Evolutionary conservation across 768 basidiomycete genomes (phyloP).

Genomic region (Tulasnella sp.): DNA sequence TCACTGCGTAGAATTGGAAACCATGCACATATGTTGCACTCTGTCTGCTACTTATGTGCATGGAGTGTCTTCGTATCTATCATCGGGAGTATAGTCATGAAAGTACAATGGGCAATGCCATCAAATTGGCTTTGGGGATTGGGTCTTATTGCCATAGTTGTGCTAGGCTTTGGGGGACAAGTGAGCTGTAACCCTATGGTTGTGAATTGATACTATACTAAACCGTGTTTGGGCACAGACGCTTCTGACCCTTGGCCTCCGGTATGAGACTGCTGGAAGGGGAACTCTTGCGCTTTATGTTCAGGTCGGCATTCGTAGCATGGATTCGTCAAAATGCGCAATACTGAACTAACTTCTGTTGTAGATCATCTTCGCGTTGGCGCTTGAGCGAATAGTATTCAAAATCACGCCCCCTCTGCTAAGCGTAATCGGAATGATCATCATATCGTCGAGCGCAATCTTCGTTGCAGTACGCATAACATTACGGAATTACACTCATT

Average conservation of each 20-base stretch:
- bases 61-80: constrained; percentile 11
- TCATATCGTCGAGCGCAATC: constrained; percentile 1
- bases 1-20: constrained; percentile 5
- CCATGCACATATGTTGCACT: constrained; percentile 7
- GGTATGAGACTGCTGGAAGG: constrained; percentile 6
- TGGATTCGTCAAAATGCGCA: neutral
- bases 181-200: no score
- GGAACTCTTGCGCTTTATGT: constrained; percentile 5
- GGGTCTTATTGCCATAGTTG: constrained; percentile 2
- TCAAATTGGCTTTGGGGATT: constrained; percentile 5
- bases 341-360: neutral
- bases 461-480: constrained; percentile 13
- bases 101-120: neutral
- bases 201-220: no score
- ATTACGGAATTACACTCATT: no score
- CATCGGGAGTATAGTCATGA: neutral
- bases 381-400: constrained; percentile 4
- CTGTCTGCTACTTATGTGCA: neutral
- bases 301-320: neutral
- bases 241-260: constrained; percentile 3
- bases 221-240: no score
- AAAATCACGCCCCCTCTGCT: neutral
- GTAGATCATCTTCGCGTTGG: constrained; percentile 8
- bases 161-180: constrained; percentile 5
- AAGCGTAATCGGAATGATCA: constrained; percentile 1